A percentile compares a stretch with the other conserved stretches of the same genome.
phyloP scores from a whole-genome alignment of 2,329 filamentous ascomycete species.

The Claviceps sp. region DNA sequence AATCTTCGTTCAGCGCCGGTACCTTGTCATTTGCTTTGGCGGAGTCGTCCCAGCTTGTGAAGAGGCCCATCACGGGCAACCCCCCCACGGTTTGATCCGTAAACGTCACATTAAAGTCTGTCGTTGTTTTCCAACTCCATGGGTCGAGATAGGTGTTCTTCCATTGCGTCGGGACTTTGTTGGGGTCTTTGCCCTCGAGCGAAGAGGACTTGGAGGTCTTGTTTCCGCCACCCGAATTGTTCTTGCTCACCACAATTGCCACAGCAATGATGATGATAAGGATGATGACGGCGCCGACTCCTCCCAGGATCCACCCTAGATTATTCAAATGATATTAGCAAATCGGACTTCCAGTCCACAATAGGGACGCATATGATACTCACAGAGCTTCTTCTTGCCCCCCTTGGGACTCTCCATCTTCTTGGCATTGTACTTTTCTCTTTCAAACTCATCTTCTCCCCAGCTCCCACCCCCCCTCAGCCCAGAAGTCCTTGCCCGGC shows the following conservation, averaged over 20 bases:
- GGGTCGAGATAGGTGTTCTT: conserved; percentile 74
- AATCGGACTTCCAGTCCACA: no score
- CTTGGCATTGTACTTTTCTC: conserved; percentile 30
- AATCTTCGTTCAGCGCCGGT: conserved; percentile 60
- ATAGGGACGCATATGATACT: conserved; percentile 17
- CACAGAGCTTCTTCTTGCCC: conserved; percentile 49
- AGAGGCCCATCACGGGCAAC: conserved; percentile 82
- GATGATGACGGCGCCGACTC: conserved; percentile 38
- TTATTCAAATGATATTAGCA: conserved; percentile 10
- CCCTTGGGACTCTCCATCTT: conserved; percentile 33
- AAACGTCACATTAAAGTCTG: conserved; percentile 88
- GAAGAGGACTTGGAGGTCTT: conserved; percentile 14
- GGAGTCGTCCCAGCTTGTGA: conserved; percentile 75
- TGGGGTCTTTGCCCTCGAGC: conserved; percentile 38
- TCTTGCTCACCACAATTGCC: conserved; percentile 52
- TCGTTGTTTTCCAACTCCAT: conserved; percentile 81
- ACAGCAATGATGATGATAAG: conserved; percentile 56
- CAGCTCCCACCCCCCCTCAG: conserved; percentile 31
- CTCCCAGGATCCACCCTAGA: conserved; percentile 40
- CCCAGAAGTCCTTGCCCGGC: conserved; percentile 25
- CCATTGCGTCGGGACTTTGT: conserved; percentile 49
- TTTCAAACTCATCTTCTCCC: conserved; percentile 31
- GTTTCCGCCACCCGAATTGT: conserved; percentile 26
- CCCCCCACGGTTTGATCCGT: conserved; percentile 74
- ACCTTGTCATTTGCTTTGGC: conserved; percentile 65